Evolutionary conservation across 164 flowering plant species (phyloP), one percentile per base, ranked within the genome.

Genomic region (Cinnamomum micranthum): DNA sequence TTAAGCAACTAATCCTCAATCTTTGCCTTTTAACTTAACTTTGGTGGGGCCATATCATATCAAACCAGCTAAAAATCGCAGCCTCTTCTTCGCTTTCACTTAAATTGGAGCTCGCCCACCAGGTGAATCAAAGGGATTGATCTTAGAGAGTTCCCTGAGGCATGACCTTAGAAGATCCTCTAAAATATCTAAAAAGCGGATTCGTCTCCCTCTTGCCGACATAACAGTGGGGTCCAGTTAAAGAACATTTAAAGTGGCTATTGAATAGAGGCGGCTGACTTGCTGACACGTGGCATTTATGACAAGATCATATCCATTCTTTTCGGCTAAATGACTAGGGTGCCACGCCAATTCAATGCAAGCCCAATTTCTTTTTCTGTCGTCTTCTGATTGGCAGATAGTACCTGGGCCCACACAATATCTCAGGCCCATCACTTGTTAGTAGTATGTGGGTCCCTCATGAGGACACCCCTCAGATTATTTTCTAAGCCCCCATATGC

Each of bases 201-300:
- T 11, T 68, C 71, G 71, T 33, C 52, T 68, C 71, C 71, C 25
- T 22, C 23, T 41, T 68, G 71, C 71, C 71, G 71, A 68, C 71
- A 68, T n/a, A 68, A 33, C 20, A 15, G 41, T 47, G 71, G 71
- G 71, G 71, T 22, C 71, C 71, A 69, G 23, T 64, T 41, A 0
- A 7, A 11, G 10, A 41, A 9, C 47, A 41, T 41, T 41, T 41
- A 41, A 41, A 41, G 47, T 23, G 60, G 20, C 17, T 55, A n/a
- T 6, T 20, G 25, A 23, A 64, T 23, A 10, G 65, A 63, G 9
- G 25, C 27, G n/a, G 66, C 66, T 15, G 24, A 24, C 24, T n/a
- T n/a, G 23, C n/a, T 64, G 67, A 64, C 67, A 64, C 67, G 67
- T 64, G 67, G 10, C 28, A 55, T 6, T 15, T 55, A 55, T 41